Evolutionary conservation across 306 rosid species (phyloP).

Genomic region (Benincasa hispida): DNA sequence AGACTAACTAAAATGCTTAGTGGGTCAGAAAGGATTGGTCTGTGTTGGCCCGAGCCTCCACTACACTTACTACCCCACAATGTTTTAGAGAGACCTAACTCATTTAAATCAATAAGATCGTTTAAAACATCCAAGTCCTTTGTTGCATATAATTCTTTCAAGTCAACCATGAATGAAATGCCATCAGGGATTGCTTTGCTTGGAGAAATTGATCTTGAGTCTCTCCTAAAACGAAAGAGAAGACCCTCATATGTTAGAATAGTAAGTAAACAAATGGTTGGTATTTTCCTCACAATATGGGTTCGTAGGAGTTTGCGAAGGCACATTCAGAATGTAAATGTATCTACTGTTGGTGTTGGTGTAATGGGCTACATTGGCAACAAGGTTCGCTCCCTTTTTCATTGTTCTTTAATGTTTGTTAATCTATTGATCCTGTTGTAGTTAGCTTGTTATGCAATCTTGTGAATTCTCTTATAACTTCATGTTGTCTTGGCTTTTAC

Average conservation of each 20-base stretch:
- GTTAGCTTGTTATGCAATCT: background rate
- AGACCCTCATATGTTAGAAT: slow-evolving; percentile 63
- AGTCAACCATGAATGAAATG: slow-evolving; percentile 32
- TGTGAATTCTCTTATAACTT: background rate
- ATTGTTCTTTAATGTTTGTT: background rate
- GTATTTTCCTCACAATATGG: slow-evolving; percentile 78
- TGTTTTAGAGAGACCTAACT: slow-evolving; percentile 38
- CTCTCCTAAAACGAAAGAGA: slow-evolving; percentile 70
- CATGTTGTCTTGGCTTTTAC: background rate
- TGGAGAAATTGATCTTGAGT: slow-evolving; percentile 66
- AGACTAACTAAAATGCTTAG: slow-evolving; percentile 57
- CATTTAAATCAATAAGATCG: slow-evolving; percentile 37
- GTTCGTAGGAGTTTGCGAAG: slow-evolving; percentile 76
- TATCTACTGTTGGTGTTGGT: slow-evolving; percentile 93
- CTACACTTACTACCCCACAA: slow-evolving; percentile 40
- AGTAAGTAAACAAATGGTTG: slow-evolving; percentile 95
- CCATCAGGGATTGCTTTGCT: slow-evolving; percentile 34
- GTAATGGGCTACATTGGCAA: slow-evolving; percentile 97
- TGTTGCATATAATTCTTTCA: slow-evolving; percentile 35
- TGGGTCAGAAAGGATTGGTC: slow-evolving; percentile 71
- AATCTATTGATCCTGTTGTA: background rate
- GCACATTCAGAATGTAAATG: slow-evolving; percentile 79
- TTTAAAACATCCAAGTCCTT: slow-evolving; percentile 51
- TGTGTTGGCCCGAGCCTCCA: slow-evolving; percentile 90
- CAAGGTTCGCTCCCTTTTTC: slow-evolving; percentile 48